Evolutionary conservation across 2,329 filamentous ascomycete genomes (phyloP).

Genomic region (Dryadomyces quercus-mongolicae): DNA sequence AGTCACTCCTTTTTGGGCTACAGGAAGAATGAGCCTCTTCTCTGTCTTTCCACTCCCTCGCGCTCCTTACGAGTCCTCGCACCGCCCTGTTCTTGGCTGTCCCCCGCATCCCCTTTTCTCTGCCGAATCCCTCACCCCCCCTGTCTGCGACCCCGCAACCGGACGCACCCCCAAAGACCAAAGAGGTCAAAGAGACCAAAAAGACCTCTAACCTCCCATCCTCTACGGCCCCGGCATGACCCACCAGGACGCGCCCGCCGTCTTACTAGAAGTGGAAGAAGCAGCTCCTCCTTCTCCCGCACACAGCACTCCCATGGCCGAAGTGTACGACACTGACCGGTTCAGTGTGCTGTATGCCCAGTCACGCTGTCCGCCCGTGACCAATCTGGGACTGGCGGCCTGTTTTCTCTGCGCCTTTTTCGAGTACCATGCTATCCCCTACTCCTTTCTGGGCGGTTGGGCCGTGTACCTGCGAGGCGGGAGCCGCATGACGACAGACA

Average conservation of each 20-base stretch:
- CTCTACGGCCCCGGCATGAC: not conserved
- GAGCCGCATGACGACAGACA: conserved; percentile 4
- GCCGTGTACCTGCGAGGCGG: conserved; percentile 9
- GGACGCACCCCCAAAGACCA: not conserved
- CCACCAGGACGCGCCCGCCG: not conserved
- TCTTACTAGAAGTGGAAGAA: not conserved
- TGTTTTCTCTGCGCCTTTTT: conserved; percentile 8
- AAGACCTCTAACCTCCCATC: not conserved
- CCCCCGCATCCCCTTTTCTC: not conserved
- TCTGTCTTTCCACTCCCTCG: not conserved
- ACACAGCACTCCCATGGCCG: conserved; percentile 2
- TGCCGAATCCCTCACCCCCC: not conserved
- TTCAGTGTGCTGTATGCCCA: conserved; percentile 8
- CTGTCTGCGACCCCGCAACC: not conserved
- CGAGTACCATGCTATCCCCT: conserved; percentile 4
- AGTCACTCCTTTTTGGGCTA: not conserved
- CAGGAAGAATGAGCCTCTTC: not conserved
- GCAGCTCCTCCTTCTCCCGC: not conserved
- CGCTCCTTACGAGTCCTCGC: too few species aligned
- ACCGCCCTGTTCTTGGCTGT: too few species aligned
- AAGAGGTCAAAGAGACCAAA: too few species aligned
- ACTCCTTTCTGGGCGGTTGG: conserved; percentile 11
- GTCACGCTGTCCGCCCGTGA: conserved; percentile 1
- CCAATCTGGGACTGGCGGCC: conserved; percentile 9
- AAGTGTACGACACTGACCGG: conserved; percentile 11